These are phyloP conservation scores for Exophiala oligosperma DNA, from an alignment of 2,329 filamentous ascomycete species.

Conservation along the genomic window DNA sequence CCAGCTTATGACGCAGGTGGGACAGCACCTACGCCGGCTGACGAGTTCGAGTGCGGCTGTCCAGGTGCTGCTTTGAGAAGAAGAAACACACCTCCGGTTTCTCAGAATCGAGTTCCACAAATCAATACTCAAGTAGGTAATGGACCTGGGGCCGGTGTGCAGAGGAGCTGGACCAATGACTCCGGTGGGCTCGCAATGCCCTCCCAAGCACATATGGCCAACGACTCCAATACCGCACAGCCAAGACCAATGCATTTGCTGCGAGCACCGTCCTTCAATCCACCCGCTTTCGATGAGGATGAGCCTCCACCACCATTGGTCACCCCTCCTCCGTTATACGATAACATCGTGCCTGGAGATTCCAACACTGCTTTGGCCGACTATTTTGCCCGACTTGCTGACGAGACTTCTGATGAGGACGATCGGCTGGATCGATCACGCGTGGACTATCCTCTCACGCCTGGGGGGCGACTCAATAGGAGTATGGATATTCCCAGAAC, in stretches of 20 bases:
- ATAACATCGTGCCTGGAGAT: constrained; percentile 68
- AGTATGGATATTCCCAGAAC: constrained; percentile 64
- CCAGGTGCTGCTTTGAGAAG: constrained; percentile 60
- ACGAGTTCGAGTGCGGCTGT: constrained; percentile 64
- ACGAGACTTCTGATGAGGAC: constrained; percentile 65
- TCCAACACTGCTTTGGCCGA: constrained; percentile 72
- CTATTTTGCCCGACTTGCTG: constrained; percentile 79
- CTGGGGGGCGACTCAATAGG: constrained; percentile 61
- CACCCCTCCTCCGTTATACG: constrained; percentile 84
- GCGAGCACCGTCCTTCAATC: constrained; percentile 81
- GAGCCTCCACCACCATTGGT: constrained; percentile 70
- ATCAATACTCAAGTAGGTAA: constrained; percentile 32
- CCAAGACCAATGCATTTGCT: constrained; percentile 80
- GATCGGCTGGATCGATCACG: constrained; percentile 43
- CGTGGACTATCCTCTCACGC: constrained; percentile 62
- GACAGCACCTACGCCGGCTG: constrained; percentile 52
- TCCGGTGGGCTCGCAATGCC: constrained; percentile 45
- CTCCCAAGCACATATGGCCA: constrained; percentile 51
- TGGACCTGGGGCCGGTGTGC: constrained; percentile 19
- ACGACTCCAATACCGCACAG: constrained; percentile 48
- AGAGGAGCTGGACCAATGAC: constrained; percentile 41
- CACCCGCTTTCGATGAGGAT: constrained; percentile 82
- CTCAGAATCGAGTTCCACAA: constrained; percentile 13
- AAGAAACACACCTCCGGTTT: constrained; percentile 32
- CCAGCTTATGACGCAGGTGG: constrained; percentile 72